Evolutionary conservation across 2,329 filamentous ascomycete species (phyloP), one percentile per base, ranked within the genome.

Genomic region (Gaeumannomyces sp.): DNA sequence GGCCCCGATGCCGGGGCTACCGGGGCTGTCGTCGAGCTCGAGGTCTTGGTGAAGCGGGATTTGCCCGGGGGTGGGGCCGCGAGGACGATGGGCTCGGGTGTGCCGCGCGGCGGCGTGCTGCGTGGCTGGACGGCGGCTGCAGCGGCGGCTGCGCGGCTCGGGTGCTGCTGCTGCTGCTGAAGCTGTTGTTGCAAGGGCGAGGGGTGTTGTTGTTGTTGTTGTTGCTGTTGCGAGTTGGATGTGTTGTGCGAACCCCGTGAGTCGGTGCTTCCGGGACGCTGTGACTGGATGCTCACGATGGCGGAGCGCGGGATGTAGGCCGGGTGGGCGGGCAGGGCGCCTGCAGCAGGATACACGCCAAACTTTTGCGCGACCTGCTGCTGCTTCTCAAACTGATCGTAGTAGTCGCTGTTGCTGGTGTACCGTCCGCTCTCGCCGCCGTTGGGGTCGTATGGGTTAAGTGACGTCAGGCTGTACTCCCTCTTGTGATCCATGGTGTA

Each of bases 241-340:
- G 62, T 59, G 60, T 59, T 53, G 8, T 57, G 27, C 22, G 64
- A 65, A 1, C 56, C 60, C 29, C 60, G 56, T 1, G 62, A 63
- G 53, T 63, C 62, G 31, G 31, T 59, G 62, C 62, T 63, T n/a
- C 14, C 16, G 7, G 50, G 53, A 53, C 64, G 60, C 60, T 62
- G 29, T 33, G 60, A 60, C 61, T 64, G 31, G 50, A 64, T 31
- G 63, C 62, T 64, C 29, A n/a, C 27, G 53, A 63, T 63, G 62
- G 62, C 31, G 56, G 29, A n/a, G n/a, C 73, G 73, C 1, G 79
- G 78, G 27, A 82, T 76, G 62, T 84, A 84, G 0, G 82, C 82
- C 0, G 77, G 79, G 66, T 84, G 82, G 0, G 80, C 74, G 0
- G 81, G 81, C 58, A 83, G 73, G 0, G 75, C 74, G 68, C 75